Conservation (phyloP, 352 stramenopile genomes). For the Phytophthora pistaciae region DNA sequence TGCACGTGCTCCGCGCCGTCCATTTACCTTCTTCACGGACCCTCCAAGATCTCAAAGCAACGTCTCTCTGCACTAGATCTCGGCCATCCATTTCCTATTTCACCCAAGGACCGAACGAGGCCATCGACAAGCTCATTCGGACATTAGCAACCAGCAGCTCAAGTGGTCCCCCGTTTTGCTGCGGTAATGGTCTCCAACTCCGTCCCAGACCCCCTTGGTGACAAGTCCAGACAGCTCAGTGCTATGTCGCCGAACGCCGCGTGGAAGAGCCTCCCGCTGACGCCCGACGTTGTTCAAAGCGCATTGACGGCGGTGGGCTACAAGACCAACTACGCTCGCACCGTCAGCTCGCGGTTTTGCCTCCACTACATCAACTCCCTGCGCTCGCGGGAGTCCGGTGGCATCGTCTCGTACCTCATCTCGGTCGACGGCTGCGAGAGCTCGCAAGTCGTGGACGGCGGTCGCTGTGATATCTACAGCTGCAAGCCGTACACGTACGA, state of each 20-base stretch:
- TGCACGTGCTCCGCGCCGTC: not conserved
- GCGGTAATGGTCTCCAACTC: not conserved
- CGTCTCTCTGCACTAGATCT: not conserved
- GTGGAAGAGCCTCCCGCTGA: not conserved
- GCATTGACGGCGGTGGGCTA: not conserved
- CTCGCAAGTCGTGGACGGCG: not conserved
- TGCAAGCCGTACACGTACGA: not conserved
- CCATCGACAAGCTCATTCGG: not conserved
- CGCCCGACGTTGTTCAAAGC: not conserved
- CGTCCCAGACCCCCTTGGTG: not conserved
- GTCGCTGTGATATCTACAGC: not conserved
- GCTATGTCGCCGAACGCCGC: not conserved
- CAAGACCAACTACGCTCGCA: not conserved
- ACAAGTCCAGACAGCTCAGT: not conserved
- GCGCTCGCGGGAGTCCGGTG: not conserved
- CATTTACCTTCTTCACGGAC: not conserved
- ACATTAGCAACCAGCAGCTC: not conserved
- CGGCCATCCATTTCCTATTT: not conserved
- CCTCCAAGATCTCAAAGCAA: not conserved
- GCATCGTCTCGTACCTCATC: not conserved
- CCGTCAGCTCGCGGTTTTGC: not conserved
- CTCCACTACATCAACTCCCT: constrained; percentile 1
- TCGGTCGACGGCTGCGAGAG: not conserved
- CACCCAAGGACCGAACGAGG: not conserved
- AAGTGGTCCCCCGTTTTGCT: not conserved